phyloP scores from a whole-genome alignment of 2,329 filamentous ascomycete genomes.

The Cryphonectria japonica region DNA sequence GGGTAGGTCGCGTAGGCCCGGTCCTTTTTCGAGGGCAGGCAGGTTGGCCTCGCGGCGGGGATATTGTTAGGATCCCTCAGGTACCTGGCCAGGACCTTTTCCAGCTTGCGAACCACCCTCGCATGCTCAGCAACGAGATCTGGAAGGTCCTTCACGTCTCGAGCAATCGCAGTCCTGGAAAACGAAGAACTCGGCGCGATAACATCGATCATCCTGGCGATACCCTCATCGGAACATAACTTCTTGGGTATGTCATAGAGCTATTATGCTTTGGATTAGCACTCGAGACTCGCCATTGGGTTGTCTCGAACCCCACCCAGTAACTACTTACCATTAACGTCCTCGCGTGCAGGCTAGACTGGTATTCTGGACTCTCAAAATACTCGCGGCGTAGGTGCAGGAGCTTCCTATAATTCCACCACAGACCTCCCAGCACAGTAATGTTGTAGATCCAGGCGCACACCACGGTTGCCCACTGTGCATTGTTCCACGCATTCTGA shows the following conservation, averaged over 20 bases:
- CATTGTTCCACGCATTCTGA: conserved; percentile 52
- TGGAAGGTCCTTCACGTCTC: conserved; percentile 90
- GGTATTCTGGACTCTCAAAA: conserved; percentile 86
- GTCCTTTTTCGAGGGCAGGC: conserved; percentile 81
- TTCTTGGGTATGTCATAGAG: conserved; percentile 82
- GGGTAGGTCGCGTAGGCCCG: conserved; percentile 66
- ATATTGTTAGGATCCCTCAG: conserved; percentile 83
- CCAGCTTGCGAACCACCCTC: conserved; percentile 77
- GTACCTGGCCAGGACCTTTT: conserved; percentile 85
- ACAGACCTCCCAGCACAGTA: conserved; percentile 80
- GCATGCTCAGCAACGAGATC: conserved; percentile 84
- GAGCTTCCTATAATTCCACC: conserved; percentile 85
- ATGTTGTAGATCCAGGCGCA: conserved; percentile 70
- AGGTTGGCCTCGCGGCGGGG: conserved; percentile 75
- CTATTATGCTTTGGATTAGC: conserved; percentile 46
- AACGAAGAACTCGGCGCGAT: conserved; percentile 78
- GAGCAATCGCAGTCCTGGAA: conserved; percentile 79
- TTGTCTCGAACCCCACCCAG: not conserved
- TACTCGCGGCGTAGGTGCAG: conserved; percentile 73
- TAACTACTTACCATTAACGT: conserved; percentile 61
- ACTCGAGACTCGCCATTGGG: not conserved
- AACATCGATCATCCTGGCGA: conserved; percentile 80
- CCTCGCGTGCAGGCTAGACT: conserved; percentile 79
- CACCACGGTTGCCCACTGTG: conserved; percentile 63
- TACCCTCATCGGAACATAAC: conserved; percentile 82